Conservation (phyloP, 495 filamentous ascomycete species). For the Hypoxylon cercidicola region DNA sequence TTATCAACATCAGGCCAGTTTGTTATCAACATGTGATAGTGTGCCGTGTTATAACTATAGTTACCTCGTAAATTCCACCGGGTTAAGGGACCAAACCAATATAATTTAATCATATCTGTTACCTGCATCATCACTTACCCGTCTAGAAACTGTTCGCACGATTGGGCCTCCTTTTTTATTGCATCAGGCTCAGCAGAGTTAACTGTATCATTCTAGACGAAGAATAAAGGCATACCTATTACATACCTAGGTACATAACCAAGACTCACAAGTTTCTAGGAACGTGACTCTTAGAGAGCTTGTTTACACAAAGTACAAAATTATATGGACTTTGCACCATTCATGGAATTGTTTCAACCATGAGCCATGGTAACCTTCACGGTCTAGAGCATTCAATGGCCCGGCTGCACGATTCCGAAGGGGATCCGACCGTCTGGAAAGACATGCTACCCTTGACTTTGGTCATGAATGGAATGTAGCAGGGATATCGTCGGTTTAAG, state of each 20-base stretch:
- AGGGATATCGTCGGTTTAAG: slow-evolving; percentile 8
- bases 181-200: too few species aligned
- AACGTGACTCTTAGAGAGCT: too few species aligned
- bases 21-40: slow-evolving; percentile 15
- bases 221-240: too few species aligned
- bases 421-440: neutral
- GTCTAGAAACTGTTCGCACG: too few species aligned
- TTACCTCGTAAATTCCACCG: slow-evolving; percentile 7
- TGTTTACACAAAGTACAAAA: too few species aligned
- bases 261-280: too few species aligned
- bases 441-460: neutral
- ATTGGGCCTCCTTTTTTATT: too few species aligned
- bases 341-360: neutral
- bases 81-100: neutral
- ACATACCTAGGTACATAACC: too few species aligned
- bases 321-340: too few species aligned
- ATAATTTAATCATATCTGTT: neutral
- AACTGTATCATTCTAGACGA: too few species aligned
- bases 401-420: neutral
- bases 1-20: slow-evolving; percentile 2
- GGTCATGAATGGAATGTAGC: slow-evolving; percentile 20
- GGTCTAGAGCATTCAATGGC: neutral
- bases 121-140: neutral
- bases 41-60: slow-evolving; percentile 10
- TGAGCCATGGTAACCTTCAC: neutral